Evolutionary conservation across 2,329 filamentous ascomycete species (phyloP), one percentile per base, ranked within the genome.

Genomic region (Fusarium begoniae): DNA sequence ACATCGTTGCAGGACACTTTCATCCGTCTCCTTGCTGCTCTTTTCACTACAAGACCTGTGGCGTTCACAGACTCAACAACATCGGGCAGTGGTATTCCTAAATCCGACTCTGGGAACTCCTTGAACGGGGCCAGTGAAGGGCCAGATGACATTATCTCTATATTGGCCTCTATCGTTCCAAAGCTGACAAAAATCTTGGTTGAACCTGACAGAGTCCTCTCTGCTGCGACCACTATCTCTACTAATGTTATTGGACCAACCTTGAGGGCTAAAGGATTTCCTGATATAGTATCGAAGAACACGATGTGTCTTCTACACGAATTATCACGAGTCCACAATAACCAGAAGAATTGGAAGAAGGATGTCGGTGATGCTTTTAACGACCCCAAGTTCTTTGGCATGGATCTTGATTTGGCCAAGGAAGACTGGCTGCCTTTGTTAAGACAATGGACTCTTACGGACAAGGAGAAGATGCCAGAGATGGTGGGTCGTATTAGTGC

Each of bases 291-390:
- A 12, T 93, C 92, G 18, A 87, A 88, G 66, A 91, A 88, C 66
- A 90, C 93, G 13, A 84, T 99, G 60, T 86, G 88, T 20, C 87
- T 99, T 20, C 83, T 98, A 6, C 91, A 92, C 62, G 91, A 96
- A 73, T 88, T 98, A 62, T 90, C 93, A 2, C 91, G 91, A 75
- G 87, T 98, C 35, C 90, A 93, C 6, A 93, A 93, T 74, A 93
- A 93, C 61, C 93, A 96, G 70, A 98, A 97, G 82, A 87, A 91
- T 3, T 98, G 96, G 94, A 97, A 93, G 83, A 98, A 95, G 81
- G 97, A 99, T 77, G 88, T 98, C 3, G 88, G 90, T 1, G 96
- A 98, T 80, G 95, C 95, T 2, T 98, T 98, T 84, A 96, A 97
- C 78, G 95, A 99, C 80, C 80, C 91, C 13, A 92, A 91, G 68